A percentile compares a stretch with the other conserved stretches of the same genome.
These are phyloP conservation scores for Yarrowia porcina DNA, from an alignment of 805 yeast genomes.

Conservation along the genomic window DNA sequence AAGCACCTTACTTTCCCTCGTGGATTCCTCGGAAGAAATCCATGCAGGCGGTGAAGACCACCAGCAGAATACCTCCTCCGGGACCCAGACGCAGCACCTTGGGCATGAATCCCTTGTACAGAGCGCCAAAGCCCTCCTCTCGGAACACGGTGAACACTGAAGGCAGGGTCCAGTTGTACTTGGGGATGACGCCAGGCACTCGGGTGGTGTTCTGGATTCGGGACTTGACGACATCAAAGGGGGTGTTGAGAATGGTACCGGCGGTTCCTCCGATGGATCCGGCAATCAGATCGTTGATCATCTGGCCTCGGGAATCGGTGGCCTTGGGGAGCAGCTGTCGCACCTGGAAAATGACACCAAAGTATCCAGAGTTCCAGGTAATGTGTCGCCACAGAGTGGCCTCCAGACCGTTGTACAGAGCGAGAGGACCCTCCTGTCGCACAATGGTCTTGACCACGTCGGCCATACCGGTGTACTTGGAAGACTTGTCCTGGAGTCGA, in stretches of 20 bases:
- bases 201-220: constrained; percentile 78
- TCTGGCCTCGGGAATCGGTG: constrained; percentile 64
- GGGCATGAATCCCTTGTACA: constrained; percentile 95
- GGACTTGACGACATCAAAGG: constrained; percentile 93
- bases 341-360: constrained; percentile 89
- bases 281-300: constrained; percentile 80
- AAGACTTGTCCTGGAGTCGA: constrained; percentile 83
- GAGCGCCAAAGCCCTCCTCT: constrained; percentile 90
- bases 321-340: constrained; percentile 77
- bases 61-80: constrained; percentile 97
- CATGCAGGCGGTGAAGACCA: constrained; percentile 93
- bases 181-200: constrained; percentile 71
- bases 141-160: constrained; percentile 66
- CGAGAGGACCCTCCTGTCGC: constrained; percentile 70
- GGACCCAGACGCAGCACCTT: constrained; percentile 97
- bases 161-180: constrained; percentile 90
- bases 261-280: constrained; percentile 97
- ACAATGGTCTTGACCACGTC: constrained; percentile 77
- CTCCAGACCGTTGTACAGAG: constrained; percentile 91
- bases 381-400: constrained; percentile 97
- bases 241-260: constrained; percentile 94
- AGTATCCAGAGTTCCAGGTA: constrained; percentile 97
- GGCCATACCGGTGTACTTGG: constrained; percentile 77
- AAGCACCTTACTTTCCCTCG: constrained; percentile 14
- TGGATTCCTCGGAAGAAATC: constrained; percentile 64